These are phyloP conservation scores for Umbelopsis vinacea DNA, from an alignment of 192 early-diverging fungal genomes.

Conservation along the genomic window DNA sequence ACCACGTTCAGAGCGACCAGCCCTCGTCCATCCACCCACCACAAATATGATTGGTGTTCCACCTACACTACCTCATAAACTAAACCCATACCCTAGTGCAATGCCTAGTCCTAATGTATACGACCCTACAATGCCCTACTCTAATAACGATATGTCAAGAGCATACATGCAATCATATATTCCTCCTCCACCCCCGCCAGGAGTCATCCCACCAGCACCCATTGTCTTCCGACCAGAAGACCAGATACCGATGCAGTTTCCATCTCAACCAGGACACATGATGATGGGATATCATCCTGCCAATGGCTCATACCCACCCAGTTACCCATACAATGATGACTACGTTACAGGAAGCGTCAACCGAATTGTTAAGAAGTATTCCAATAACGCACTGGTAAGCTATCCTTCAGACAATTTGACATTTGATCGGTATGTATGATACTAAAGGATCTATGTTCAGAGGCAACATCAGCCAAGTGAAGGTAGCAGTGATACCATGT, in stretches of 20 bases:
- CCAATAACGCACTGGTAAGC: slow-evolving; percentile 10
- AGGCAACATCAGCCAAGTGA: slow-evolving; percentile 5
- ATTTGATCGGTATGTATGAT: not conserved
- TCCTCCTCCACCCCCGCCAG: slow-evolving; percentile 3
- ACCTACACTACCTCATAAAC: not conserved
- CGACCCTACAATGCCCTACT: not conserved
- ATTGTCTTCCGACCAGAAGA: slow-evolving; percentile 5
- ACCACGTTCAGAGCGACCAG: slow-evolving; percentile 49
- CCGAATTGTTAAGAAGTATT: slow-evolving; percentile 16
- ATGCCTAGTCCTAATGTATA: slow-evolving; percentile 13
- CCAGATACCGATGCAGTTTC: slow-evolving; percentile 3
- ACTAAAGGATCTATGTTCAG: not conserved
- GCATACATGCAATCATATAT: slow-evolving; percentile 1
- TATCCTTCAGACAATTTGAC: not conserved
- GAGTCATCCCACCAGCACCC: not conserved
- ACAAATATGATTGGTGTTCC: not conserved
- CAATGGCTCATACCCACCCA: slow-evolving; percentile 1
- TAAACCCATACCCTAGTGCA: slow-evolving; percentile 4
- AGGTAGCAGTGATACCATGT: slow-evolving; percentile 1
- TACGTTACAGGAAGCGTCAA: slow-evolving; percentile 17
- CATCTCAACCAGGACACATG: not conserved
- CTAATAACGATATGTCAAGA: slow-evolving; percentile 8
- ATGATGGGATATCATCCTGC: slow-evolving; percentile 20
- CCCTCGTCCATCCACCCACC: not conserved
- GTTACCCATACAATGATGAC: slow-evolving; percentile 4